Conservation (phyloP, 805 yeast species). For the Kluyveromyces siamensis region DNA sequence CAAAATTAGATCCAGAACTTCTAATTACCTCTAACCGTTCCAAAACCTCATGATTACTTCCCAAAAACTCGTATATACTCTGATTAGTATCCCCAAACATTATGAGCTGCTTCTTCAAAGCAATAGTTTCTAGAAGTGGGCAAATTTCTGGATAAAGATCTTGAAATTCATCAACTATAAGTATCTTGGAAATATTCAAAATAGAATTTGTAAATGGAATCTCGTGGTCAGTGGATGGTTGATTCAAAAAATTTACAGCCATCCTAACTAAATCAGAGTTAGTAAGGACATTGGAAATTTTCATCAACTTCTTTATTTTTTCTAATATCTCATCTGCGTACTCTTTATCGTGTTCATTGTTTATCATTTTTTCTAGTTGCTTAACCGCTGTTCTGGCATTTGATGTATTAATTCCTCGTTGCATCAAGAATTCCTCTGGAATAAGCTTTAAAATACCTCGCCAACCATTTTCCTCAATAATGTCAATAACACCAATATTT, state of each 20-base stretch:
- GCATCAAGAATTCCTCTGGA: slow-evolving; percentile 14
- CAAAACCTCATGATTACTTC: slow-evolving; percentile 36
- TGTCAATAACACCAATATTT: slow-evolving; percentile 28
- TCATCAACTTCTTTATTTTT: slow-evolving; percentile 23
- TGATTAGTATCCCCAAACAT: slow-evolving; percentile 69
- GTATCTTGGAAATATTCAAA: slow-evolving; percentile 26
- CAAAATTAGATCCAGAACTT: slow-evolving; percentile 11
- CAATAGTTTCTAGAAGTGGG: slow-evolving; percentile 34
- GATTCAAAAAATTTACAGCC: slow-evolving; percentile 13
- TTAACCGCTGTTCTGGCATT: slow-evolving; percentile 4
- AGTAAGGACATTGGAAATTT: slow-evolving; percentile 27
- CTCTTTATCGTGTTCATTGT: slow-evolving; percentile 10
- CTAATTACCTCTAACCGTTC: slow-evolving; percentile 12
- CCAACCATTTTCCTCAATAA: slow-evolving; percentile 53
- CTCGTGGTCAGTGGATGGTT: neutral
- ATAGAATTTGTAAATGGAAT: slow-evolving; percentile 9
- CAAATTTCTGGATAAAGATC: slow-evolving; percentile 50
- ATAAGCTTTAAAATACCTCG: slow-evolving; percentile 32
- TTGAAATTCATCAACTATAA: slow-evolving; percentile 67
- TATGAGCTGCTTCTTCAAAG: slow-evolving; percentile 41
- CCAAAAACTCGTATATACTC: slow-evolving; percentile 59
- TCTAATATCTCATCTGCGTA: slow-evolving; percentile 10
- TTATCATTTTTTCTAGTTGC: slow-evolving; percentile 14
- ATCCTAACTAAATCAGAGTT: slow-evolving; percentile 24
- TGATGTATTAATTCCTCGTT: slow-evolving; percentile 2